Base-by-base conservation (phyloP, 441 rosid genomes). In the Gossypium laxum region DNA sequence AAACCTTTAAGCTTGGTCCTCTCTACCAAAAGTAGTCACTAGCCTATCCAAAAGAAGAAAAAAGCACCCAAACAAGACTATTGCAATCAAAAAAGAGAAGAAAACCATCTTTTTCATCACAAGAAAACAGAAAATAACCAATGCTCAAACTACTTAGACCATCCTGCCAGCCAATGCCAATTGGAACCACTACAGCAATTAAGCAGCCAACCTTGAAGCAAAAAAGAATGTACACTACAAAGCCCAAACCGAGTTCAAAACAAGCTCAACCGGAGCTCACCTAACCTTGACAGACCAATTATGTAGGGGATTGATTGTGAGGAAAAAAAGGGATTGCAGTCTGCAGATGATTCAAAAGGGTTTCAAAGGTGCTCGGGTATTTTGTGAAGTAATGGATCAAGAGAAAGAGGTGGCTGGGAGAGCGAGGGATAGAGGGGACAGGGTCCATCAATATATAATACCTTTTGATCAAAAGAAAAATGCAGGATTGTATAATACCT, bases 401-500 rank as follows among this genome's bases (percentile, higher is more conserved):
- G 26, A 24, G 61, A 11, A 11, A 11, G 17, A 0, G 8, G 8
- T 32, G 38, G 38, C 38, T 32, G 38, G 38, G 38, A 5, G 1
- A 30, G 38, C 1, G 1, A 30, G 38, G 7, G 38, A 30, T 5
- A 30, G 38, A 5, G 38, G 7, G 38, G 38, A 32, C 7, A 5
- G 38, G 38, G 38, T 5, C 38, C 38, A 32, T 32, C 38, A 32
- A 32, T 32, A 5, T 32, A 32, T 32, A 32, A 32, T 32, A 32
- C 38, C 38, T 32, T 32, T 32, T 32, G 38, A 32, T 32, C 7
- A 32, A 32, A 32, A 32, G 38, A 32, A 68, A 45, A 32, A 41
- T 19, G 11, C 48, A 4, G 21, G 14, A 22, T 41, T 64, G 48
- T 66, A 14, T 48, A 70, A 66, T 82, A 88, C 93, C 87, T 86